Evolutionary conservation across 306 rosid species (phyloP).

Genomic region (Leucaena leucocephala): DNA sequence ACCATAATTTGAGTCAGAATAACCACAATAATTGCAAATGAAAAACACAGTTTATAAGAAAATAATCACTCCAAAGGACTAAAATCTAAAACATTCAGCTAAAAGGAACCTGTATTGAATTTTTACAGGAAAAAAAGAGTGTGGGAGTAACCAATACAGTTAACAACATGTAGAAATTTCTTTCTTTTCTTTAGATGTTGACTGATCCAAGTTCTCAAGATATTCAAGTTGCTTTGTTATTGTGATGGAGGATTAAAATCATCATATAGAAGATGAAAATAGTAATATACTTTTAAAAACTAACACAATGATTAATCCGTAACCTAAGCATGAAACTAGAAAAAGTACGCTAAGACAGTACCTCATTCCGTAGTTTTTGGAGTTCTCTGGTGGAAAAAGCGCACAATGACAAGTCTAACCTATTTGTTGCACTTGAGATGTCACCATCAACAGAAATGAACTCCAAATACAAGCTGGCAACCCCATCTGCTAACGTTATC

Average conservation of each 20-base stretch:
- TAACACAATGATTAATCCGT: background rate
- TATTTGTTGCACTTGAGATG: conserved; percentile 63
- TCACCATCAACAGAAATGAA: conserved; percentile 88
- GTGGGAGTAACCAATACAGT: conserved; percentile 8
- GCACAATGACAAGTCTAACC: conserved; percentile 66
- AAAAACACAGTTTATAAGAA: background rate
- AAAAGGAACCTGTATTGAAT: conserved; percentile 15
- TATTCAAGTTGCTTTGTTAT: background rate
- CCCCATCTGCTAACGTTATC: conserved; percentile 79
- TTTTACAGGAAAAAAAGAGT: background rate
- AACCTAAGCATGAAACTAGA: conserved; percentile 30
- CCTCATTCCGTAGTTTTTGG: conserved; percentile 94
- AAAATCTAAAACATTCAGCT: conserved; percentile 8
- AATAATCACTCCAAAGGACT: conserved; percentile 16
- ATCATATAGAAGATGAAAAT: conserved; percentile 5
- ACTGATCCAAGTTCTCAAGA: conserved; percentile 1
- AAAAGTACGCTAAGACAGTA: conserved; percentile 23
- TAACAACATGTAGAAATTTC: background rate
- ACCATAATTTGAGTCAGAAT: conserved; percentile 9
- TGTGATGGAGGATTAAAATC: background rate
- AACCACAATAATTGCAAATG: background rate
- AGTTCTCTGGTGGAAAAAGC: conserved; percentile 85
- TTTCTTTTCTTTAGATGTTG: background rate
- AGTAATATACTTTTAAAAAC: background rate
- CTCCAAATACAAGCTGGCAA: conserved; percentile 83